These are phyloP conservation scores for Amphichorda felina DNA, from an alignment of 2,329 filamentous ascomycete species.

Conservation along the genomic window DNA sequence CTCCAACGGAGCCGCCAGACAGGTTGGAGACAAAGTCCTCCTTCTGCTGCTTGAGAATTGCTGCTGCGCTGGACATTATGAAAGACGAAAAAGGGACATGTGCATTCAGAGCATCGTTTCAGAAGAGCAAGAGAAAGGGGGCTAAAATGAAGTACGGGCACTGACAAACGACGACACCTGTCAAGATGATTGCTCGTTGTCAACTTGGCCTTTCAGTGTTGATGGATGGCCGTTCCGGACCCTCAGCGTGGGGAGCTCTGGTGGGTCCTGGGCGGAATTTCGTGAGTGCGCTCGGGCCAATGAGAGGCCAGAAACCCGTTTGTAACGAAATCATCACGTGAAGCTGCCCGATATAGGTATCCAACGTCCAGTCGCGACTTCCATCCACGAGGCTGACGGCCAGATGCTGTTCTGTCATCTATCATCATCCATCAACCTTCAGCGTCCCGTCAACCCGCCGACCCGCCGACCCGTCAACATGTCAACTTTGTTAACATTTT, in stretches of 20 bases:
- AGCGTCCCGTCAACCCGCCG: too few species aligned
- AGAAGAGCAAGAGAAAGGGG: background rate
- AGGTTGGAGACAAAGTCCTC: constrained; percentile 93
- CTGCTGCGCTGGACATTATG: constrained; percentile 23
- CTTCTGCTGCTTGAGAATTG: constrained; percentile 80
- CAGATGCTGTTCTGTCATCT: too few species aligned
- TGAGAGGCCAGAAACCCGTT: background rate
- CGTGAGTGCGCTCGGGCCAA: background rate
- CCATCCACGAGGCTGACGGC: too few species aligned
- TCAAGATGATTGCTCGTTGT: constrained; percentile 1
- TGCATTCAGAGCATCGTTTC: background rate
- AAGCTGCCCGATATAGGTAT: background rate
- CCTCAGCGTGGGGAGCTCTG: background rate
- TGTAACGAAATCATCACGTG: background rate
- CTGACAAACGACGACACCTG: background rate
- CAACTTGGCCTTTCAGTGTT: too few species aligned
- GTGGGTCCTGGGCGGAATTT: background rate
- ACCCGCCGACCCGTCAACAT: too few species aligned
- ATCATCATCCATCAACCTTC: too few species aligned
- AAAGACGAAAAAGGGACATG: constrained; percentile 1
- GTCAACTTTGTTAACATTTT: too few species aligned
- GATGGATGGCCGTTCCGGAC: background rate
- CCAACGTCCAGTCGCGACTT: too few species aligned
- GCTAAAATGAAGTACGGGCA: background rate
- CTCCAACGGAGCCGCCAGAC: constrained; percentile 67